These are phyloP conservation scores for Penicillium canescens DNA, from an alignment of 495 filamentous ascomycete species.

Conservation along the genomic window DNA sequence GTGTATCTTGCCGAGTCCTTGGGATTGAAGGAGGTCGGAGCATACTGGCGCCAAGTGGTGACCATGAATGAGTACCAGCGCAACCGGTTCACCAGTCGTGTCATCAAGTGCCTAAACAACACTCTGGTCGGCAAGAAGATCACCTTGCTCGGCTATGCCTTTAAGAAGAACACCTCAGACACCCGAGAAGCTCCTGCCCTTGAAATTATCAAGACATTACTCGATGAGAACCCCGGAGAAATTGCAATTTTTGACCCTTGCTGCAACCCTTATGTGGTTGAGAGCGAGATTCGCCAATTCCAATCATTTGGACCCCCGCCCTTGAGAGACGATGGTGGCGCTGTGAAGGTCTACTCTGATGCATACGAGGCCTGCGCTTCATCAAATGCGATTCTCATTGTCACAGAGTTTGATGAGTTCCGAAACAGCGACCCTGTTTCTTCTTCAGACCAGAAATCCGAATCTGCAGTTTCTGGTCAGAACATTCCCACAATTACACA, in stretches of 20 bases:
- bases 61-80: slow-evolving; percentile 77
- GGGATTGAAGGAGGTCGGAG: slow-evolving; percentile 64
- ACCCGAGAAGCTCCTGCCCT: slow-evolving; percentile 70
- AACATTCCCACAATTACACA: not conserved
- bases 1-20: slow-evolving; percentile 69
- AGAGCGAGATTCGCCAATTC: slow-evolving; percentile 26
- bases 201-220: slow-evolving; percentile 61
- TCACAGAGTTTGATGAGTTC: slow-evolving; percentile 34
- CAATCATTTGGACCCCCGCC: slow-evolving; percentile 3
- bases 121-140: slow-evolving; percentile 70
- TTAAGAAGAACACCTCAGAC: slow-evolving; percentile 77
- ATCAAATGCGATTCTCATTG: slow-evolving; percentile 33
- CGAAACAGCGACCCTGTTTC: slow-evolving; percentile 3
- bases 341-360: slow-evolving; percentile 30
- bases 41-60: slow-evolving; percentile 71
- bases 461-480: not conserved
- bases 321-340: slow-evolving; percentile 9
- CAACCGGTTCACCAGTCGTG: slow-evolving; percentile 54
- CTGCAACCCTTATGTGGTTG: slow-evolving; percentile 46
- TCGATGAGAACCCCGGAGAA: slow-evolving; percentile 53
- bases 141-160: slow-evolving; percentile 70
- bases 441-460: not conserved
- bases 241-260: slow-evolving; percentile 73
- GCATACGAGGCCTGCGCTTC: slow-evolving; percentile 36
- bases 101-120: slow-evolving; percentile 64